Evolutionary conservation across 225 moss, liverwort and hornwort genomes (phyloP).

Genomic region (Bryum argenteum): DNA sequence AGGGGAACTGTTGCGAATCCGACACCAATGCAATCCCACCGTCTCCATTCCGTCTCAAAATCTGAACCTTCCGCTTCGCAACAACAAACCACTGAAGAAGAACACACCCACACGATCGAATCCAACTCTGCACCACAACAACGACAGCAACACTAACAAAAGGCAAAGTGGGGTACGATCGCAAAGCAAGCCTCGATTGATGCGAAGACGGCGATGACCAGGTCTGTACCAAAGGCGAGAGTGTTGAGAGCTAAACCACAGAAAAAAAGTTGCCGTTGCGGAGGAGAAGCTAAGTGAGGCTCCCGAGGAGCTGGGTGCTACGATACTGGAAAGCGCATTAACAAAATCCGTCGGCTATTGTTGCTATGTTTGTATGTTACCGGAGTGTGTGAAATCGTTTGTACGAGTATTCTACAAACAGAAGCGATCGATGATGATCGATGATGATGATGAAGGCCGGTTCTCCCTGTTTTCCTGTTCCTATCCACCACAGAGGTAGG

Average conservation of each 20-base stretch:
- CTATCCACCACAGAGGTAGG: not conserved
- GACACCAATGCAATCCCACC: conserved; percentile 22
- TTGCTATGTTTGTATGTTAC: not conserved
- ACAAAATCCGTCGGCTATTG: conserved; percentile 2
- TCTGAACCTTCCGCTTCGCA: not conserved
- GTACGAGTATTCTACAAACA: not conserved
- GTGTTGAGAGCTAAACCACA: not conserved
- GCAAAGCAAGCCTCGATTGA: conserved; percentile 14
- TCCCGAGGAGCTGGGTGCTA: not conserved
- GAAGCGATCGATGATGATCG: not conserved
- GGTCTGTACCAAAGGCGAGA: not conserved
- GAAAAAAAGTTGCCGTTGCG: conserved; percentile 39
- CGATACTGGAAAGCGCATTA: not conserved
- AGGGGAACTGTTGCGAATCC: conserved; percentile 25
- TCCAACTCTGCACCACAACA: not conserved
- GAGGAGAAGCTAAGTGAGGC: conserved; percentile 6
- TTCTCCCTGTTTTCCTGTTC: not conserved
- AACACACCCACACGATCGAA: not conserved
- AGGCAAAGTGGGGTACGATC: not conserved
- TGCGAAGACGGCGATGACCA: conserved; percentile 14
- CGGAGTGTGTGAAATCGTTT: too few relatives aligned
- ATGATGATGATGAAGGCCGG: too few relatives aligned
- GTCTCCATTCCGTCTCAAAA: conserved; percentile 10
- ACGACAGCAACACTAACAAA: not conserved
- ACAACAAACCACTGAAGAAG: not conserved